Conservation (phyloP, 164 flowering plant genomes). For the Nymphaea thermarum region DNA sequence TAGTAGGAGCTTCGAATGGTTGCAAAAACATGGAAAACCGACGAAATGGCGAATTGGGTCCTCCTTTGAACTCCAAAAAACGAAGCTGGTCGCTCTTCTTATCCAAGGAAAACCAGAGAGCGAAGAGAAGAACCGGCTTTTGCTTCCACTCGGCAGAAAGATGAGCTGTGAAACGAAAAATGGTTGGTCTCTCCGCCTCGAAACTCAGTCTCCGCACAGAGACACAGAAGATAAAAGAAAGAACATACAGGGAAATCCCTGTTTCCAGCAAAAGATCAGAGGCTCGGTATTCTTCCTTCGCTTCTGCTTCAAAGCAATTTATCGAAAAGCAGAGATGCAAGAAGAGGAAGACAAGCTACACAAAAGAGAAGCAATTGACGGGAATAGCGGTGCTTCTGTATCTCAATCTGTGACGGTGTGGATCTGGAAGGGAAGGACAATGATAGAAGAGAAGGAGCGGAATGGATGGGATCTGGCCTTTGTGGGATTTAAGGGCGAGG, state of each 20-base stretch:
- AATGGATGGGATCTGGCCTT: background rate
- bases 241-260: too few relatives aligned
- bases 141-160: background rate
- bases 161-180: too few relatives aligned
- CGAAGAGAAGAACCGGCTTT: background rate
- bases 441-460: background rate
- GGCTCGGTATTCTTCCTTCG: background rate
- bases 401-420: background rate
- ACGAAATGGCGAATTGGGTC: background rate
- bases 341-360: too few relatives aligned
- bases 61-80: background rate
- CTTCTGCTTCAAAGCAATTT: background rate
- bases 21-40: conserved; percentile 6
- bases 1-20: background rate
- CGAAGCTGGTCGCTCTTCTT: background rate
- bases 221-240: too few relatives aligned
- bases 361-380: too few relatives aligned
- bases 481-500: background rate
- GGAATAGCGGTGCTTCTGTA: too few relatives aligned
- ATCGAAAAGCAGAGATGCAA: too few relatives aligned
- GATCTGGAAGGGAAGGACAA: background rate
- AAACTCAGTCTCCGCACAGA: too few relatives aligned
- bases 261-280: too few relatives aligned
- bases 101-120: background rate
- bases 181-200: too few relatives aligned